These are phyloP conservation scores for Alternaria sp. DNA, from an alignment of 2,329 filamentous ascomycete genomes.

Conservation along the genomic window DNA sequence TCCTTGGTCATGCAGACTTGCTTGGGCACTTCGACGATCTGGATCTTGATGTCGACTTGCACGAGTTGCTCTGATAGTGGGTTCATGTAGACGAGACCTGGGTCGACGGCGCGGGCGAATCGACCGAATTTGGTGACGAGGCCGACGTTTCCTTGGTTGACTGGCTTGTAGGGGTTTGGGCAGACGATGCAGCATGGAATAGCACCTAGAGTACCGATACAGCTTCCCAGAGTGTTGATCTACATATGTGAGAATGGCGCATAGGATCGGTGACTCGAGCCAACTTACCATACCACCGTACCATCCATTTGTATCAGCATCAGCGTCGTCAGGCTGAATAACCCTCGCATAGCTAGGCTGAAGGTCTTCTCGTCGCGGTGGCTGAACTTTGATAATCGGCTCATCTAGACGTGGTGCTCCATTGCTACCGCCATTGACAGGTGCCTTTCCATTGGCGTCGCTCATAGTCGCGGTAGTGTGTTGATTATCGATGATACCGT, in stretches of 20 bases:
- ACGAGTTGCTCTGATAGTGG: slow-evolving; percentile 88
- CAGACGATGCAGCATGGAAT: slow-evolving; percentile 90
- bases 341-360: slow-evolving; percentile 80
- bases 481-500: slow-evolving; percentile 20
- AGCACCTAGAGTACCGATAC: slow-evolving; percentile 81
- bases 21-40: slow-evolving; percentile 95
- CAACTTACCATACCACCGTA: slow-evolving; percentile 74
- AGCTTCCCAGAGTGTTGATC: slow-evolving; percentile 77
- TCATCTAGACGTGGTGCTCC: slow-evolving; percentile 29
- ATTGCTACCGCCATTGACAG: slow-evolving; percentile 24
- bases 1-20: slow-evolving; percentile 99
- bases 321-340: slow-evolving; percentile 68
- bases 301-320: slow-evolving; percentile 80
- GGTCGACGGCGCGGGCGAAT: slow-evolving; percentile 95
- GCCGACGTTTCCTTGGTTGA: slow-evolving; percentile 91
- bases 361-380: slow-evolving; percentile 81
- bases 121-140: slow-evolving; percentile 94
- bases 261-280: background rate
- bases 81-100: slow-evolving; percentile 96
- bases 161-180: slow-evolving; percentile 95
- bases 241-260: slow-evolving; percentile 16
- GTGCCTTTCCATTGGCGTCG: slow-evolving; percentile 52
- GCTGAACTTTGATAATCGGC: slow-evolving; percentile 70
- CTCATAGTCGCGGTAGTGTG: slow-evolving; percentile 36
- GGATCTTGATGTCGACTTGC: slow-evolving; percentile 98